Percentiles rank a stretch among this genome's conserved stretches.
phyloP scores from a whole-genome alignment of 2,329 filamentous ascomycete species.

The Exophiala alcalophila region DNA sequence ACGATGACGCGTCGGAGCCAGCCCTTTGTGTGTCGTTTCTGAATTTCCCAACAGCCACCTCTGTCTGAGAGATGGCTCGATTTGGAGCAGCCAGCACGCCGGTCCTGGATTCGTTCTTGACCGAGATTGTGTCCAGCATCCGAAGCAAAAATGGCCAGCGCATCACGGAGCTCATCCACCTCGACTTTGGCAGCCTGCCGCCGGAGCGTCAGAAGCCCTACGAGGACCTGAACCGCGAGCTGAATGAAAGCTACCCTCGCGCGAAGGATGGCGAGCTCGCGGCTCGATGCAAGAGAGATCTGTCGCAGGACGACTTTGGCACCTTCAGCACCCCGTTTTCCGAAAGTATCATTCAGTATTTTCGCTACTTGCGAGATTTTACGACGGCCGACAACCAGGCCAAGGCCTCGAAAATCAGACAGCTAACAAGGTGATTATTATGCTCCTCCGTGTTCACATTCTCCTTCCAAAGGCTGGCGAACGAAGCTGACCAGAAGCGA shows the following conservation, averaged over 20 bases:
- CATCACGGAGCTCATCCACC: conserved; percentile 28
- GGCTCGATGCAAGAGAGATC: conserved; percentile 21
- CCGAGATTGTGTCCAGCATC: conserved; percentile 25
- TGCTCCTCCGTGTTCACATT: not conserved
- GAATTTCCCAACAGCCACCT: no score
- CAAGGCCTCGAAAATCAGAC: conserved; percentile 28
- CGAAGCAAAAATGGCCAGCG: conserved; percentile 24
- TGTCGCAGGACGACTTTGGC: conserved; percentile 27
- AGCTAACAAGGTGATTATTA: conserved; percentile 25
- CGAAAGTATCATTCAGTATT: conserved; percentile 29
- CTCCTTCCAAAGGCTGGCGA: not conserved
- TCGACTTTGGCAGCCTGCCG: conserved; percentile 27
- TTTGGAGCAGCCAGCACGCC: conserved; percentile 14
- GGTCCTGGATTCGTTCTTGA: conserved; percentile 25
- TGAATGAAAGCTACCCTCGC: conserved; percentile 25
- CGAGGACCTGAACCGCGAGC: conserved; percentile 26
- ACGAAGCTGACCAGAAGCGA: not conserved
- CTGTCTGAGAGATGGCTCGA: conserved; percentile 19
- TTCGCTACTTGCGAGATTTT: conserved; percentile 31
- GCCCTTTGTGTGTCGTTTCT: no score
- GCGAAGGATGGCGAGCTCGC: conserved; percentile 24
- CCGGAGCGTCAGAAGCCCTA: conserved; percentile 27
- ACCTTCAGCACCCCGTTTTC: conserved; percentile 27
- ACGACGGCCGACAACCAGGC: conserved; percentile 24
- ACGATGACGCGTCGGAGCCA: no score